Conservation (phyloP, 495 filamentous ascomycete species). For the Umbilicaria muhlenbergii region DNA sequence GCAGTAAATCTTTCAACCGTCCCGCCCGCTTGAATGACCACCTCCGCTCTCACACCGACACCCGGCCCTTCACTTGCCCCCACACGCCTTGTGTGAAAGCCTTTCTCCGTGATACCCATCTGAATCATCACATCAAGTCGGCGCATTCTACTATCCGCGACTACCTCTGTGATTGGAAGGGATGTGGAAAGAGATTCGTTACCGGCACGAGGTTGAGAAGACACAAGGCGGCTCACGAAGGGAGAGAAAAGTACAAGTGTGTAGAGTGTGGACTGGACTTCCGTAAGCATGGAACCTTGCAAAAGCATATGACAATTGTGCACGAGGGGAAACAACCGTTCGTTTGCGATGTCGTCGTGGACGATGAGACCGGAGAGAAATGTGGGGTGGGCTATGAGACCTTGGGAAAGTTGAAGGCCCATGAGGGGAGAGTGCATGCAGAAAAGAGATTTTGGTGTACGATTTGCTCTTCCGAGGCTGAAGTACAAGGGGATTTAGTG, state of each 20-base stretch:
- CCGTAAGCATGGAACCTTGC: constrained; percentile 75
- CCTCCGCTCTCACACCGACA: constrained; percentile 62
- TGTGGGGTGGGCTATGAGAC: constrained; percentile 63
- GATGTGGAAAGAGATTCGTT: constrained; percentile 67
- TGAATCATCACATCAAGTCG: constrained; percentile 68
- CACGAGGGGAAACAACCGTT: constrained; percentile 59
- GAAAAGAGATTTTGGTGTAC: constrained; percentile 55
- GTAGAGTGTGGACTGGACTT: constrained; percentile 67
- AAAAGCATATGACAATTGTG: constrained; percentile 57
- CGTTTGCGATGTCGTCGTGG: constrained; percentile 37
- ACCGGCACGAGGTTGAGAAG: constrained; percentile 56
- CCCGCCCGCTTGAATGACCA: constrained; percentile 69
- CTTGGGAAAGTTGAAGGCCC: constrained; percentile 47
- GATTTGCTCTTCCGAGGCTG: constrained; percentile 31
- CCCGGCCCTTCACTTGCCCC: constrained; percentile 56
- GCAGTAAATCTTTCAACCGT: constrained; percentile 73
- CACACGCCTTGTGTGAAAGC: constrained; percentile 57
- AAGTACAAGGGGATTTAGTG: neutral
- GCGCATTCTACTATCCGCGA: constrained; percentile 58
- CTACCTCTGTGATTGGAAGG: constrained; percentile 51
- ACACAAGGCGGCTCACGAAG: constrained; percentile 53
- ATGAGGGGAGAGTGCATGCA: constrained; percentile 54
- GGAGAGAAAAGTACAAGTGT: constrained; percentile 53
- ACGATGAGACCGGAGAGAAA: constrained; percentile 35
- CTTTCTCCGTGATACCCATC: constrained; percentile 68